phyloP scores from a whole-genome alignment of 2,329 filamentous ascomycete species.

The Cucurbitaria berberidis region DNA sequence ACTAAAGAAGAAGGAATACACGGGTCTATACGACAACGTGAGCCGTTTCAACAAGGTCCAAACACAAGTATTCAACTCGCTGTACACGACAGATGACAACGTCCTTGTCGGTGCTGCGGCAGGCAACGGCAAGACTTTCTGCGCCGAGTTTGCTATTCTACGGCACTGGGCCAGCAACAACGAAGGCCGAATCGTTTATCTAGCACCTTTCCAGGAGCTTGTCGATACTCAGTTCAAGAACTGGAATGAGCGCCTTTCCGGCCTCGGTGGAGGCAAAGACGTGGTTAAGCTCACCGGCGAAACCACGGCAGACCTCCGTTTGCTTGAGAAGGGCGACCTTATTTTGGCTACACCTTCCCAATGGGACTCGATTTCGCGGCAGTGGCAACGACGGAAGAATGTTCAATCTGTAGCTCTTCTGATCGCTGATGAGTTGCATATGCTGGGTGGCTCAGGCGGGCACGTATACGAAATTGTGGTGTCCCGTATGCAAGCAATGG shows the following conservation, averaged over 20 bases:
- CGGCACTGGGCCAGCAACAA: conserved; percentile 80
- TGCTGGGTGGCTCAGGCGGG: conserved; percentile 84
- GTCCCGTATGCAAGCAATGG: conserved; percentile 97
- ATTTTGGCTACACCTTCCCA: conserved; percentile 91
- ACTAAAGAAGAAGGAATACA: conserved; percentile 83
- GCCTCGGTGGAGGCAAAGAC: conserved; percentile 80
- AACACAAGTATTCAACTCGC: conserved; percentile 93
- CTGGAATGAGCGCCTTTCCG: conserved; percentile 79
- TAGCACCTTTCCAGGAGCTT: conserved; percentile 93
- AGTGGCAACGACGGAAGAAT: conserved; percentile 97
- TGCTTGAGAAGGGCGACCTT: conserved; percentile 85
- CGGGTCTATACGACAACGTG: conserved; percentile 81
- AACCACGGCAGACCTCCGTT: conserved; percentile 85
- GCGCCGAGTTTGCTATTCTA: conserved; percentile 90
- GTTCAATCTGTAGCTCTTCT: conserved; percentile 89
- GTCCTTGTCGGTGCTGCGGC: conserved; percentile 92
- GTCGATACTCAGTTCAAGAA: conserved; percentile 81
- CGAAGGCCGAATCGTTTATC: conserved; percentile 83
- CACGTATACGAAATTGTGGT: conserved; percentile 96
- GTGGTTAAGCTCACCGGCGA: conserved; percentile 95
- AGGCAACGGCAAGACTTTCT: conserved; percentile 95
- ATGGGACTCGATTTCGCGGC: conserved; percentile 94
- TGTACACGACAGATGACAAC: conserved; percentile 90
- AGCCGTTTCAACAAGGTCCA: conserved; percentile 95
- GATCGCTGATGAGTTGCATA: conserved; percentile 93